These are phyloP conservation scores for Jatropha curcas DNA, from an alignment of 345 rosid genomes.

Conservation along the genomic window DNA sequence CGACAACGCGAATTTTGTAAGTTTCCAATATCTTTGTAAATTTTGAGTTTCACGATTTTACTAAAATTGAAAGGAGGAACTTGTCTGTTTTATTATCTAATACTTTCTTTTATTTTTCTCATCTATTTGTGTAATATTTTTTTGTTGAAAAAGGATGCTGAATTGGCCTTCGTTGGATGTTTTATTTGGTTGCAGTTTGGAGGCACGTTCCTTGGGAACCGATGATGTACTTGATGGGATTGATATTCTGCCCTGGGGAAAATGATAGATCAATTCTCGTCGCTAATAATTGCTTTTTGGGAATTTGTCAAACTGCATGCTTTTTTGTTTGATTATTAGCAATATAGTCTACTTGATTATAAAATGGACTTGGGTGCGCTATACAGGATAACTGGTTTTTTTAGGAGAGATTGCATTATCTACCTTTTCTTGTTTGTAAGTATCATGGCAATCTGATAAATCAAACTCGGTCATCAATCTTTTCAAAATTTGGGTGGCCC, in stretches of 20 bases:
- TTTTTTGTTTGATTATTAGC: neutral
- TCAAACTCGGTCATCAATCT: no score
- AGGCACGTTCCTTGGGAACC: constrained; percentile 77
- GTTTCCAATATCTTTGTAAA: constrained; percentile 14
- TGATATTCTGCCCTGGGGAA: constrained; percentile 80
- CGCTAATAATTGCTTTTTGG: neutral
- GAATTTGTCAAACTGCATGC: neutral
- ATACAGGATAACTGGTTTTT: no score
- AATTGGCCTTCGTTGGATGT: no score
- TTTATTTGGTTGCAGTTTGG: constrained; percentile 68
- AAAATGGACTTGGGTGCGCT: no score
- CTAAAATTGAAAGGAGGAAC: no score
- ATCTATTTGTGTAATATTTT: neutral
- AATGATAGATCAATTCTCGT: constrained; percentile 16
- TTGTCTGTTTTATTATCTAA: neutral
- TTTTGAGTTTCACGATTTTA: neutral
- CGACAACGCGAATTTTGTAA: constrained; percentile 90
- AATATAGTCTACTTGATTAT: neutral
- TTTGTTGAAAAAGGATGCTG: neutral
- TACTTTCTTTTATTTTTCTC: neutral
- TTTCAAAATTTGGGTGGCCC: no score
- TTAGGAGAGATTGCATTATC: no score
- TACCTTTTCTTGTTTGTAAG: no score
- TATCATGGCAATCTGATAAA: no score
- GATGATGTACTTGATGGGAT: constrained; percentile 70